Conservation (phyloP, 2,329 filamentous ascomycete species). For the Thielaviopsis musarum region DNA sequence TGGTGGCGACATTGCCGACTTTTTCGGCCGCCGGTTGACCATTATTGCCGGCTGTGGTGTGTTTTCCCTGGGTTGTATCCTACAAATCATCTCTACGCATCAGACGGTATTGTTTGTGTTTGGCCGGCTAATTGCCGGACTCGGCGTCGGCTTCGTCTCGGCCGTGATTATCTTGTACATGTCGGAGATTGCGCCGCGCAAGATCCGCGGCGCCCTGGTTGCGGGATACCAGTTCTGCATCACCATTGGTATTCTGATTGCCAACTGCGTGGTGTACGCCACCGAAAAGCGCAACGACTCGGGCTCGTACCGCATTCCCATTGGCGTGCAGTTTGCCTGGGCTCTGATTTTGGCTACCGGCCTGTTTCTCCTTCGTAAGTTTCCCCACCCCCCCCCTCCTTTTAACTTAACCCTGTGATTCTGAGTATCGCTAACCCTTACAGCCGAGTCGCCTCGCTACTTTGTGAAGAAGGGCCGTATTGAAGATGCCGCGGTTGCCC, state of each 20-base stretch:
- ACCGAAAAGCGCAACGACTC: constrained; percentile 45
- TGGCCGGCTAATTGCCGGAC: constrained; percentile 58
- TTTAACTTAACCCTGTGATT: neutral
- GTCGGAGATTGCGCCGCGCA: constrained; percentile 61
- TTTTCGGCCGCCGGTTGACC: constrained; percentile 55
- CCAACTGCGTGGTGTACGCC: constrained; percentile 56
- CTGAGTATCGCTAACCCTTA: neutral
- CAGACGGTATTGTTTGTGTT: constrained; percentile 43
- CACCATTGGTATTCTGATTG: constrained; percentile 61
- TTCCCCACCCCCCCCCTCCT: neutral
- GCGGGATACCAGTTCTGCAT: constrained; percentile 72
- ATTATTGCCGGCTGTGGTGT: constrained; percentile 54
- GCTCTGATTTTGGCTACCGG: constrained; percentile 57
- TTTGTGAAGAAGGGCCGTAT: constrained; percentile 64
- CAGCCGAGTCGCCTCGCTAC: constrained; percentile 65
- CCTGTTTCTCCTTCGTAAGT: constrained; percentile 47
- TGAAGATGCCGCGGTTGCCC: constrained; percentile 42
- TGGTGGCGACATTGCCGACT: constrained; percentile 61
- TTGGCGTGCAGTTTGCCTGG: constrained; percentile 66
- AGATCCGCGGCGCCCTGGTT: constrained; percentile 63
- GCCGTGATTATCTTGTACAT: constrained; percentile 75
- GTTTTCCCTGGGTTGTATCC: constrained; percentile 50
- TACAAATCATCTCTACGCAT: constrained; percentile 42
- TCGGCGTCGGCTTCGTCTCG: constrained; percentile 68
- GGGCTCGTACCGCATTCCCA: constrained; percentile 63